Conservation (phyloP, 176 grass and related monocot species). For the Puccinellia tenuiflora region DNA sequence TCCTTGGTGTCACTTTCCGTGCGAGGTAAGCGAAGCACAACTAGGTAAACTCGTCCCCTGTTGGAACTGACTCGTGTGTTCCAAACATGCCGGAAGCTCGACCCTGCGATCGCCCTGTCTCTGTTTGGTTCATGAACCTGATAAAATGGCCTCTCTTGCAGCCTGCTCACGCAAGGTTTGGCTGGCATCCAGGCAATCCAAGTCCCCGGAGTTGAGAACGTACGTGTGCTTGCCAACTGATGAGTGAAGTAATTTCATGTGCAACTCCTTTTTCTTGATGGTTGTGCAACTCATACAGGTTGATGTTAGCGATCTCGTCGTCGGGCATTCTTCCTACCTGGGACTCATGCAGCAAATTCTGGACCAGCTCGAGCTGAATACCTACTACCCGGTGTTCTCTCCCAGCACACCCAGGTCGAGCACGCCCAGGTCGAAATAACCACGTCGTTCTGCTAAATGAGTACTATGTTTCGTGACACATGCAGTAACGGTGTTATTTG, state of each 20-base stretch:
- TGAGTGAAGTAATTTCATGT: not conserved
- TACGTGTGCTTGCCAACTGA: conserved; percentile 23
- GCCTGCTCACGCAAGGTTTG: conserved; percentile 85
- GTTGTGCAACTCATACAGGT: conserved; percentile 45
- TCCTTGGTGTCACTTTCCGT: conserved; percentile 76
- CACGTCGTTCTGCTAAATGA: not conserved
- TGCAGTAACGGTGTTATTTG: not conserved
- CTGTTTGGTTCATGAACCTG: not conserved
- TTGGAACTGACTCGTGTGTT: not conserved
- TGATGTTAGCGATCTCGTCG: conserved; percentile 68
- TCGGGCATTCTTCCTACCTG: conserved; percentile 67
- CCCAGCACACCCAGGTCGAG: not conserved
- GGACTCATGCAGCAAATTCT: conserved; percentile 46
- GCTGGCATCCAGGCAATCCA: conserved; percentile 80
- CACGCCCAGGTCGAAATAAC: not conserved
- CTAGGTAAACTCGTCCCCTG: not conserved
- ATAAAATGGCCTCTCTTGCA: conserved; percentile 26
- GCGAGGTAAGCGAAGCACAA: conserved; percentile 53
- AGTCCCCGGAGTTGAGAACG: conserved; percentile 77
- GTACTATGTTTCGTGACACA: not conserved
- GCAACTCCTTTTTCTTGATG: not conserved
- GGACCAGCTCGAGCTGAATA: conserved; percentile 61
- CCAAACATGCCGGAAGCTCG: not conserved
- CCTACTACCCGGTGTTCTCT: conserved; percentile 58
- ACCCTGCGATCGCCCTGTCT: not conserved